These are phyloP conservation scores for Amaranthus cruentus DNA, from an alignment of 148 eudicot genomes.

Conservation along the genomic window DNA sequence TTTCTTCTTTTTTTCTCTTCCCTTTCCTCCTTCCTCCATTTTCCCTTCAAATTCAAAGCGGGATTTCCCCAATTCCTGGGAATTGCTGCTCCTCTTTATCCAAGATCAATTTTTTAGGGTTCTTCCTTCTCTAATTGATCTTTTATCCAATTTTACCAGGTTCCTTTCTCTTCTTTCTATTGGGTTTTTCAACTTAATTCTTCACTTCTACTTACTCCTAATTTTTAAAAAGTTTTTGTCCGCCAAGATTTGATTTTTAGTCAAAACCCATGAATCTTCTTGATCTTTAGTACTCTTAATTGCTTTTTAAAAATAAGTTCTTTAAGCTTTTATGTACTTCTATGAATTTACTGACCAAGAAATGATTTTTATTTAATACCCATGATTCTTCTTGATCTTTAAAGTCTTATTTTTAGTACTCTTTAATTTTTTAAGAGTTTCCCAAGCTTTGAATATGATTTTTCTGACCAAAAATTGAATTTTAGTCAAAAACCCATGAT, in stretches of 20 bases:
- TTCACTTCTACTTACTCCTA: not conserved
- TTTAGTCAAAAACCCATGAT: slow-evolving; percentile 8
- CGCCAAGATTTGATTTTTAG: not conserved
- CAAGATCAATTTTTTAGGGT: not conserved
- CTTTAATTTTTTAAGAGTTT: not conserved
- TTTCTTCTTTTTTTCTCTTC: not conserved
- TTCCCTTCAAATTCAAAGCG: not conserved
- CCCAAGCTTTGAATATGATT: not conserved
- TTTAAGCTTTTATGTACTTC: not conserved
- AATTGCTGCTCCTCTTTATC: not conserved
- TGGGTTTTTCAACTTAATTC: not conserved
- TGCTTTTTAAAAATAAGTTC: not conserved
- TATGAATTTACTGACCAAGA: not conserved
- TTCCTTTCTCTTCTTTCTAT: not conserved
- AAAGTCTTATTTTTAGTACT: not conserved
- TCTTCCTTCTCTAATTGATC: not conserved
- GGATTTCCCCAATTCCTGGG: slow-evolving; percentile 2
- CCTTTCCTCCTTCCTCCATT: not conserved
- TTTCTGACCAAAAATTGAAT: not conserved
- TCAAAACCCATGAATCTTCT: not conserved
- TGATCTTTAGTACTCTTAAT: not conserved
- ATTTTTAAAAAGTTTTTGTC: not conserved
- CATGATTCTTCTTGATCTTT: slow-evolving; percentile 4
- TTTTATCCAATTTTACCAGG: not conserved
- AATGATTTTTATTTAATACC: not conserved